Evolutionary conservation across 1,139 yeast genomes (phyloP), one percentile per base, ranked within the genome.

Genomic region (Meyerozyma elateridarum): DNA sequence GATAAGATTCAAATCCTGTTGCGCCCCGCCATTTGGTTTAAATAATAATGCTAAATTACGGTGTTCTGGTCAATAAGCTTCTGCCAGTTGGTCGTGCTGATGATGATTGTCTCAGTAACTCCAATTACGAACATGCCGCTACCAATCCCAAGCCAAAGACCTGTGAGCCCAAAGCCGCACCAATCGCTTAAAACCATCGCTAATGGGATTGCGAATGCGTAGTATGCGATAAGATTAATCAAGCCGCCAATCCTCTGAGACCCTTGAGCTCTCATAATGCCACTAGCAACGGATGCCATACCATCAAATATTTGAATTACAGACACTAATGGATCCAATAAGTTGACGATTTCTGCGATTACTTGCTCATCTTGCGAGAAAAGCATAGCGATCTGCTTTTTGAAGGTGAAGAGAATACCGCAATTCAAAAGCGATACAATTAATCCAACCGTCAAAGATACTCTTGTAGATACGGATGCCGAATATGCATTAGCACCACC

Each of bases 91-190:
- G 64, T 57, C 28, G 49, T 51, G n/a, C 59, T 42, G 9, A 68
- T 63, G 8, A 66, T 61, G 1, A 48, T 15, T 1, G 63, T 57
- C 46, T 89, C 94, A 14, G 73, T 64, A 0, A 70, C 32, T 1
- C 88, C 88, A 39, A 91, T 87, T 20, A 77, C 44, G 22, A 79
- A 52, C 71, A 88, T 71, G 0, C 95, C 96, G 26, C 75, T 53
- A 1, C 91, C 85, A 36, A 87, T 75, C 6, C 96, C 96, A n/a
- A 79, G 46, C 98, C 98, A 91, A 34, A 91, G 61, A 0, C 97
- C 97, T 17, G 59, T 52, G 8, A 88, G 61, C 35, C 73, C 65
- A 55, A 72, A 55, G 29, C 72, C 72, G 6, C 62, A 57, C 20
- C 61, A 52, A 51, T 79, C 80, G 22, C 88, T 80, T 25, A 87